These are phyloP conservation scores for Aspergillus hortae DNA, from an alignment of 2,329 filamentous ascomycete species.

Conservation along the genomic window DNA sequence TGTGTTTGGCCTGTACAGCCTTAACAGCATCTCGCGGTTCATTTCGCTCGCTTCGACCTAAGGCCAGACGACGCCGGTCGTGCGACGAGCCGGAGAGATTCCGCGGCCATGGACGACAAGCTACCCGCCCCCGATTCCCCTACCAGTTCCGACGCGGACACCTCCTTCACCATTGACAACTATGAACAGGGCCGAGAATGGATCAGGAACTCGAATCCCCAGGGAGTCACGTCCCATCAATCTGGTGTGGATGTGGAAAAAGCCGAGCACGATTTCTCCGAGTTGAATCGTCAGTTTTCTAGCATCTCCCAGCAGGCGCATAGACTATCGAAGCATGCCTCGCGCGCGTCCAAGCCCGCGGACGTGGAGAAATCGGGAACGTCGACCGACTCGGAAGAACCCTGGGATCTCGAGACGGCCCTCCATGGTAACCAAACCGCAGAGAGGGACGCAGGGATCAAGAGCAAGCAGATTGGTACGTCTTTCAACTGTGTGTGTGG, in stretches of 20 bases:
- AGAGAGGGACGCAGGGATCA: constrained; percentile 73
- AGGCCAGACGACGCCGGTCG: too few relatives aligned
- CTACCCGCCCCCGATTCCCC: constrained; percentile 10
- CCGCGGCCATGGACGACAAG: constrained; percentile 19
- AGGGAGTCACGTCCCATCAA: constrained; percentile 30
- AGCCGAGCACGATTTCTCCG: constrained; percentile 42
- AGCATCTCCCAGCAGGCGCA: constrained; percentile 35
- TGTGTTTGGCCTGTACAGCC: neutral
- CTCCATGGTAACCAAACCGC: constrained; percentile 69
- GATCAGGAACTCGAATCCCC: constrained; percentile 27
- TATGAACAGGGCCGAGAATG: constrained; percentile 31
- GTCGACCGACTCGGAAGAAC: constrained; percentile 46
- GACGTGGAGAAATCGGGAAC: constrained; percentile 60
- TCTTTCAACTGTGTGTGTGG: neutral
- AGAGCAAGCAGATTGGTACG: constrained; percentile 67
- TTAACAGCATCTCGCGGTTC: neutral
- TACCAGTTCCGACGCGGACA: constrained; percentile 26
- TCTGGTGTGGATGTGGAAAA: constrained; percentile 45
- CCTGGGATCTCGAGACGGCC: constrained; percentile 72
- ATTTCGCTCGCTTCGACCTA: too few relatives aligned
- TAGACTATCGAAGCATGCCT: constrained; percentile 32
- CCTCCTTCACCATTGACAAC: constrained; percentile 16
- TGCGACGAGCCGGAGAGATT: too few relatives aligned
- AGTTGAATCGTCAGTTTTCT: constrained; percentile 39
- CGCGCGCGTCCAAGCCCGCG: constrained; percentile 23